Percentiles rank a stretch among this genome's conserved stretches.
Evolutionary conservation across 208 protist genomes (phyloP).

Genomic region (Trypanosoma caninum): DNA sequence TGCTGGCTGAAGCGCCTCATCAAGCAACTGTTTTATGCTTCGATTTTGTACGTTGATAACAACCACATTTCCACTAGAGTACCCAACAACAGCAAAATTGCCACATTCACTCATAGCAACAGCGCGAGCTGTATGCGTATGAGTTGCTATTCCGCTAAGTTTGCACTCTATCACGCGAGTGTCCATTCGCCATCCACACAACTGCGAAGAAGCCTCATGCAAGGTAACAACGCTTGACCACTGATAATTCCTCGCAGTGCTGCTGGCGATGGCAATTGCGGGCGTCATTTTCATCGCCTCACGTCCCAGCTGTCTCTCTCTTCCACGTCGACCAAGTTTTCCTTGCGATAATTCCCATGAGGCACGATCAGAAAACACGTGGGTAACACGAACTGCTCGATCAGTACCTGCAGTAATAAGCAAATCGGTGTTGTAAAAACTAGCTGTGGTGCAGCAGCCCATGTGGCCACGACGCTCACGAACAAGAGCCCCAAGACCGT

Average conservation of each 20-base stretch:
- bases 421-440: slow-evolving; percentile 85
- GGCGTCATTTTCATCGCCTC: slow-evolving; percentile 75
- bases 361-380: slow-evolving; percentile 87
- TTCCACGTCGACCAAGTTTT: slow-evolving; percentile 69
- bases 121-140: slow-evolving; percentile 62
- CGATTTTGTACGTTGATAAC: slow-evolving; percentile 77
- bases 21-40: slow-evolving; percentile 74
- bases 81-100: slow-evolving; percentile 85
- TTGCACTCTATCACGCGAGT: slow-evolving; percentile 74
- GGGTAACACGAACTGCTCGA: slow-evolving; percentile 76
- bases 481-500: slow-evolving; percentile 70
- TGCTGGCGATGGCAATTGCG: slow-evolving; percentile 50
- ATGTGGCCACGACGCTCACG: slow-evolving; percentile 88
- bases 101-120: slow-evolving; percentile 83
- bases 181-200: slow-evolving; percentile 86
- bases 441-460: slow-evolving; percentile 63
- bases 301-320: slow-evolving; percentile 48
- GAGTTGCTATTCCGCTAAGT: slow-evolving; percentile 63
- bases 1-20: slow-evolving; percentile 23
- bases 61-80: slow-evolving; percentile 78
- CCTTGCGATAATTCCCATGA: slow-evolving; percentile 90
- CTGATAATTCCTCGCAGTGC: slow-evolving; percentile 80
- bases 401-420: slow-evolving; percentile 78
- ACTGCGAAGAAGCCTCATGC: slow-evolving; percentile 63
- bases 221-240: slow-evolving; percentile 80